Evolutionary conservation across 306 rosid genomes (phyloP).

Genomic region (Pterocarpus santalinus): DNA sequence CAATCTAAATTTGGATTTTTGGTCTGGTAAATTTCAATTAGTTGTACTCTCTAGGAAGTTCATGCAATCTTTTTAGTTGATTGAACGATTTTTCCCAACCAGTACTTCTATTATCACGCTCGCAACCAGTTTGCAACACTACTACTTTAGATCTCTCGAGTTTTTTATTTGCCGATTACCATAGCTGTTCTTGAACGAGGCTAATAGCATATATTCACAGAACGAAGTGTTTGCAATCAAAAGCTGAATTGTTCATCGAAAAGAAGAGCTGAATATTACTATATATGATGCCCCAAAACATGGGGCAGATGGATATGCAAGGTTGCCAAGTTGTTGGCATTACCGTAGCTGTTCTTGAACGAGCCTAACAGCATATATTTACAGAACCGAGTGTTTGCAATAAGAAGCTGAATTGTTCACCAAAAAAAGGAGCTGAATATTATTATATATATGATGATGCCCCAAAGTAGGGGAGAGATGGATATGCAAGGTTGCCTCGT

Average conservation of each 20-base stretch:
- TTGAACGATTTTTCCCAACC: neutral
- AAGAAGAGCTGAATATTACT: too few species aligned
- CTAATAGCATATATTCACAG: too few species aligned
- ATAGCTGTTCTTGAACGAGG: neutral
- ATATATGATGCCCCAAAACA: too few species aligned
- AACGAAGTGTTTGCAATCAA: too few species aligned
- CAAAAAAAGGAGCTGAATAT: too few species aligned
- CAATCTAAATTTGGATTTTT: slow-evolving; percentile 34
- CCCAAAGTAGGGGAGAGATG: neutral
- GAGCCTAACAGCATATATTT: neutral
- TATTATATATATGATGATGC: too few species aligned
- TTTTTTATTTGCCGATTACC: neutral
- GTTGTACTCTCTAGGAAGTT: too few species aligned
- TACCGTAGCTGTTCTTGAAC: neutral
- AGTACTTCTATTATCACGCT: neutral
- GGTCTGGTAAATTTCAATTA: neutral
- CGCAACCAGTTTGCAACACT: too few species aligned
- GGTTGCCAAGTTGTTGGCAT: too few species aligned
- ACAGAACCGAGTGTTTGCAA: neutral
- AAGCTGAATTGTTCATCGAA: too few species aligned
- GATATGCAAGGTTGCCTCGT: neutral
- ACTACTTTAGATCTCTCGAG: too few species aligned
- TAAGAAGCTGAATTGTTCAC: neutral
- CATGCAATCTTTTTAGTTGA: neutral
- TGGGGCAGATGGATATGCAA: too few species aligned